Percentiles rank a stretch among this genome's conserved stretches.
phyloP scores from a whole-genome alignment of 2,329 filamentous ascomycete species.

The Aspergillus intermedius region DNA sequence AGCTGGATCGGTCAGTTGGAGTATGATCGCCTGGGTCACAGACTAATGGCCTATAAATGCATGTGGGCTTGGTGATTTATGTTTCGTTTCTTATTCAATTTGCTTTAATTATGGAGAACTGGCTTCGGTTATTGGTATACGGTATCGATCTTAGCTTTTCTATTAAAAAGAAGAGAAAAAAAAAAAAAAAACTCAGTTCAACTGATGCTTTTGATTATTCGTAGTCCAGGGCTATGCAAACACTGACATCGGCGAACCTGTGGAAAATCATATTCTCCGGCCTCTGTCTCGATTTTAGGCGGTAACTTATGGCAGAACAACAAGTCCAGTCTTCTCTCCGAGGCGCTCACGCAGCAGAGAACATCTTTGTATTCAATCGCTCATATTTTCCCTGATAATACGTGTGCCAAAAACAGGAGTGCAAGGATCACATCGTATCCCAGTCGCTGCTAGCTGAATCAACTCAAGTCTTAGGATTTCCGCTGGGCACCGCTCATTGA shows the following conservation, averaged over 20 bases:
- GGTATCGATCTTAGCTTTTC: not conserved
- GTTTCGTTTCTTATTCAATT: slow-evolving; percentile 4
- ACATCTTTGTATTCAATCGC: not conserved
- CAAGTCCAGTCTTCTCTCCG: not conserved
- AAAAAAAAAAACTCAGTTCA: not conserved
- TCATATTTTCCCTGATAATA: not conserved
- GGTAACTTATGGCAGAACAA: slow-evolving; percentile 24
- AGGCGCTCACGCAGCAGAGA: not conserved
- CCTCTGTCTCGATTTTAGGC: slow-evolving; percentile 9
- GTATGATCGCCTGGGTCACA: slow-evolving; percentile 76
- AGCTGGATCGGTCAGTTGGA: slow-evolving; percentile 86
- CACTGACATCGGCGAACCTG: too few species aligned
- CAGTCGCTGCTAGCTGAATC: not conserved
- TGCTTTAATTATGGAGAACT: not conserved
- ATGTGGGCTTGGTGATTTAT: slow-evolving; percentile 52
- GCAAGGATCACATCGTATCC: not conserved
- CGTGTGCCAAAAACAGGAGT: not conserved
- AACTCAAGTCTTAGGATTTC: not conserved
- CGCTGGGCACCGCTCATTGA: not conserved
- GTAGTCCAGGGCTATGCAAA: too few species aligned
- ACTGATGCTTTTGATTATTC: not conserved
- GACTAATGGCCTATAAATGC: slow-evolving; percentile 77
- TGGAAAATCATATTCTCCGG: too few species aligned
- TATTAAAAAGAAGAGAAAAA: too few species aligned
- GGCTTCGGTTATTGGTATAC: not conserved